Base-by-base conservation (phyloP, 352 stramenopile genomes). In the Chrysophaeum taylorii region DNA sequence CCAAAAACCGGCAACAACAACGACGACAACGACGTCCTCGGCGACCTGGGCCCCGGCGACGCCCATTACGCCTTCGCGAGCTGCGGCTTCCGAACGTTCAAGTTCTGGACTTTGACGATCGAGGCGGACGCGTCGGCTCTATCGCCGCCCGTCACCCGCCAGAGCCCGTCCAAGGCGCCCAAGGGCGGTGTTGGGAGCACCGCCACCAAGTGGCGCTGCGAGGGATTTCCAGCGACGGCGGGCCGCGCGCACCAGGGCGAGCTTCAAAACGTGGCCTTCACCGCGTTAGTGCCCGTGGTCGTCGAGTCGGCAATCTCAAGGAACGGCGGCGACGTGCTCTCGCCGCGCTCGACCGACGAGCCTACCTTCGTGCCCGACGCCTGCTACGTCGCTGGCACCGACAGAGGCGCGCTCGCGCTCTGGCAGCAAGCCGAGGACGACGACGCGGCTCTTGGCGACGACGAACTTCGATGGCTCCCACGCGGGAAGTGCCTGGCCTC, bases 81-180 rank as follows among this genome's bases (percentile, higher is more conserved):
- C 18, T 38, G 41, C 52, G 68, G 68, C n/a, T n/a, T n/a, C 12
- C 36, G 68, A 23, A 36, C 68, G 25, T 37, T 72, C 36, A 72
- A 72, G 68, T 72, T 72, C 48, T 72, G 68, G 68, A 72, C 68
- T 12, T 7, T 72, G 23, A 64, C 48, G 45, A n/a, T n/a, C n/a
- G n/a, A n/a, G n/a, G n/a, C n/a, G n/a, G n/a, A n/a, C n/a, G n/a
- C n/a, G n/a, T n/a, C n/a, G n/a, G n/a, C n/a, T n/a, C n/a, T n/a
- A n/a, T n/a, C n/a, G n/a, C n/a, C n/a, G n/a, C 21, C 2, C 45
- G 45, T 54, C 45, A 25, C 12, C 45, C 12, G 23, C 21, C 12
- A 7, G 18, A 27, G 23, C 45, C 18, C 45, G 12, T 54, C 18
- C 18, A 54, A 54, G 23, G n/a, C n/a, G n/a, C n/a, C n/a, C n/a